A percentile compares a stretch with the other conserved stretches of the same genome.
Conservation (phyloP, 768 basidiomycete genomes). For the Sporobolomyces phaffii region DNA sequence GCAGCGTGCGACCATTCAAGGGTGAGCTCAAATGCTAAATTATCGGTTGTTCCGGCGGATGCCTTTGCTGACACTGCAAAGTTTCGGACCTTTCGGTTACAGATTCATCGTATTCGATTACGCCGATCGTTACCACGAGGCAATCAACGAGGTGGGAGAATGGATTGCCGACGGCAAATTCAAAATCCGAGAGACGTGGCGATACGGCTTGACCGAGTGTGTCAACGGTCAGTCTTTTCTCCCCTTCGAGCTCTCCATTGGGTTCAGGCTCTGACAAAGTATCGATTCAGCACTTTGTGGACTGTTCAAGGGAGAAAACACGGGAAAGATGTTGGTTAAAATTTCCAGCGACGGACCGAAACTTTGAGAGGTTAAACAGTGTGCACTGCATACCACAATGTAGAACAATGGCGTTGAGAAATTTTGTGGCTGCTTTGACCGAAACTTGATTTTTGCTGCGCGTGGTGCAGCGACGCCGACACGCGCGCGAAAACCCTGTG, state of each 20-base stretch:
- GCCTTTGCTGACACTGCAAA: too few relatives aligned
- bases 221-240: constrained; percentile 52
- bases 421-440: too few relatives aligned
- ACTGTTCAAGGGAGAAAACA: constrained; percentile 69
- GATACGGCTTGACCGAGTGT: constrained; percentile 62
- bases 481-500: too few relatives aligned
- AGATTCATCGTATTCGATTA: constrained; percentile 64
- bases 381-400: too few relatives aligned
- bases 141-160: constrained; percentile 44
- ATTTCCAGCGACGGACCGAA: constrained; percentile 13
- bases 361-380: constrained; percentile 1
- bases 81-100: neutral
- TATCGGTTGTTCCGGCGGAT: too few relatives aligned
- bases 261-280: too few relatives aligned
- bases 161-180: constrained; percentile 65
- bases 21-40: constrained; percentile 53
- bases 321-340: constrained; percentile 61
- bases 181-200: constrained; percentile 54
- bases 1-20: constrained; percentile 71
- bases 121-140: constrained; percentile 56
- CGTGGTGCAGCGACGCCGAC: too few relatives aligned
- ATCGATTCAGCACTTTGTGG: constrained; percentile 16
- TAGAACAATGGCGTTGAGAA: too few relatives aligned
- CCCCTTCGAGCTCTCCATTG: too few relatives aligned
- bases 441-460: too few relatives aligned